These are phyloP conservation scores for Rugosomyces carneus DNA, from an alignment of 1,284 basidiomycete genomes.

Conservation along the genomic window DNA sequence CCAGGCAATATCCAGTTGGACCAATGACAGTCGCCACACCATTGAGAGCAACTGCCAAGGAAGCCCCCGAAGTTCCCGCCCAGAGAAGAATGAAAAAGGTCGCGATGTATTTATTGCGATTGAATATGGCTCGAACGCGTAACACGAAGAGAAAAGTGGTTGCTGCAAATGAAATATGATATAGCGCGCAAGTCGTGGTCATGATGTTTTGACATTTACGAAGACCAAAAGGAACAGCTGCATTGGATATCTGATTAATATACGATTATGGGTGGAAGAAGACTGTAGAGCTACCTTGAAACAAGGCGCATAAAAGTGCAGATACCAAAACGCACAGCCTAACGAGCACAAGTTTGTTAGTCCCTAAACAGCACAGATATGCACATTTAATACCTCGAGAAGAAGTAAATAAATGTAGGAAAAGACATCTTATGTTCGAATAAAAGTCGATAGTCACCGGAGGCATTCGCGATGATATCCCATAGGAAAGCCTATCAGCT, in stretches of 20 bases:
- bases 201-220: background rate
- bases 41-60: conserved; percentile 5
- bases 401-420: background rate
- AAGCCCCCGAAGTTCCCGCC: conserved; percentile 22
- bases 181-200: conserved; percentile 34
- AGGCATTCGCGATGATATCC: background rate
- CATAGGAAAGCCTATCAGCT: background rate
- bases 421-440: background rate
- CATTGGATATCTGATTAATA: background rate
- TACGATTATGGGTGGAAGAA: no score
- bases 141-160: conserved; percentile 4
- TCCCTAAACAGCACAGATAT: no score
- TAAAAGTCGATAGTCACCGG: background rate
- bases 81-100: conserved; percentile 17
- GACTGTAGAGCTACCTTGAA: no score
- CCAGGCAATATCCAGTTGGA: conserved; percentile 6
- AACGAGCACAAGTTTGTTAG: no score
- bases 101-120: no score
- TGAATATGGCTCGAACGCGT: background rate
- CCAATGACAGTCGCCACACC: background rate
- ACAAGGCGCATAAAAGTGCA: no score
- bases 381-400: no score
- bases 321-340: no score
- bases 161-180: background rate
- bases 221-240: background rate